Evolutionary conservation across 345 rosid genomes (phyloP), one percentile per base, ranked within the genome.

Genomic region (Brassica juncea): DNA sequence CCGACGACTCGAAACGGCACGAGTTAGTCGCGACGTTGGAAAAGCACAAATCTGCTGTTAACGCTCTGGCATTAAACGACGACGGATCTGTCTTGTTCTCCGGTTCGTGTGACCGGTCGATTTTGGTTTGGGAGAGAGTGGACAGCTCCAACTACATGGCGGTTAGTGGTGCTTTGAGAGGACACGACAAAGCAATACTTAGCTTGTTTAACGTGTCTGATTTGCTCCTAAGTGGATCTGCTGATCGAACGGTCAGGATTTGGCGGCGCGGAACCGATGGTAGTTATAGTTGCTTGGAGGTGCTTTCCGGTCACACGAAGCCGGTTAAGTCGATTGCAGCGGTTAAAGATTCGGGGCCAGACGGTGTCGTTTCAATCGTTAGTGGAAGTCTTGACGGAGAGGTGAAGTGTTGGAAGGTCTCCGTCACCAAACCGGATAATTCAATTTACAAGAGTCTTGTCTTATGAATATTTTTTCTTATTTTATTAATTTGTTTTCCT

Each of bases 61-160:
- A 94, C 76, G 97, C 97, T 0, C 66, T 92, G 71, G 94, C 97
- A 2, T 69, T 94, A 57, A 89, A 66, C 85, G 85, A 71, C 66
- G 93, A 91, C 77, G 99, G 95, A 10, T 88, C 95, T 47, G 87
- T 87, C 2, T 73, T 94, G 77, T 94, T 92, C 49, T 94, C 97
- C 8, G 99, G 97, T 4, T 90, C 99, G 10, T 94, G 97, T 73
- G 99, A 94, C 83, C 89, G 99, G 47, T 92, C 97, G 30, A 94
- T 94, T 64, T 49, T 91, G 88, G 94, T 94, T 63, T 94, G 99
- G 99, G 94, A 88, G 79, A 88, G 89, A 75, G 97, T 92, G 63
- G 97, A 89, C 71, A 88, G 87, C 11, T 91, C 87, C 3, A 84
- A 83, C 66, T 85, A 88, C 84, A 89, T 92, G 97, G 82, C 63